phyloP scores from a whole-genome alignment of 768 basidiomycete genomes.

The Mycena indigotica region DNA sequence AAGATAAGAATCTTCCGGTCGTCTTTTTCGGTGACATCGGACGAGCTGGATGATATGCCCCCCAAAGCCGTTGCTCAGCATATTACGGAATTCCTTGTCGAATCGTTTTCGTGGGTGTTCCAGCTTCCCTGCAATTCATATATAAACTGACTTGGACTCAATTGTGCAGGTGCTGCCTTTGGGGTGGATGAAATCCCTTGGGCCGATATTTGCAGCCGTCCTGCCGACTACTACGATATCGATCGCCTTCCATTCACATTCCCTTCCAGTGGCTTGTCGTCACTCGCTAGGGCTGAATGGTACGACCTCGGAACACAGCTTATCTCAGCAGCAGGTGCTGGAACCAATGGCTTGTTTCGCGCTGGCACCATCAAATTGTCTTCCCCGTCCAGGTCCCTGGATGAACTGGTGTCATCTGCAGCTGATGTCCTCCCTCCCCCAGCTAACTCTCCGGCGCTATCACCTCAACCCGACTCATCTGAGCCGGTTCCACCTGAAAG shows the following conservation, averaged over 20 bases:
- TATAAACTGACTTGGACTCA: background rate
- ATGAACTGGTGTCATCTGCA: background rate
- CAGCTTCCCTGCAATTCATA: background rate
- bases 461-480: background rate
- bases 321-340: conserved; percentile 2
- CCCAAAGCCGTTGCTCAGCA: background rate
- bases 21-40: background rate
- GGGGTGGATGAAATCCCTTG: conserved; percentile 6
- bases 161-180: conserved; percentile 5
- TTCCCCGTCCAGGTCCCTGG: background rate
- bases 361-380: background rate
- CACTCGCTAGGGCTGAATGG: background rate
- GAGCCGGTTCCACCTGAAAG: no score
- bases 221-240: conserved; percentile 7
- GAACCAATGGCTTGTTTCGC: conserved; percentile 6
- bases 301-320: background rate
- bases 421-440: background rate
- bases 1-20: background rate
- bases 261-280: background rate
- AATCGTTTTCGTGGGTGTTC: background rate
- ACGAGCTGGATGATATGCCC: background rate
- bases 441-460: background rate
- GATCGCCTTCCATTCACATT: background rate
- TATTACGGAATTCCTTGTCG: background rate
- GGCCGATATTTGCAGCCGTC: background rate